Evolutionary conservation across 2,329 filamentous ascomycete species (phyloP), one percentile per base, ranked within the genome.

Genomic region (Xylaria sp.): DNA sequence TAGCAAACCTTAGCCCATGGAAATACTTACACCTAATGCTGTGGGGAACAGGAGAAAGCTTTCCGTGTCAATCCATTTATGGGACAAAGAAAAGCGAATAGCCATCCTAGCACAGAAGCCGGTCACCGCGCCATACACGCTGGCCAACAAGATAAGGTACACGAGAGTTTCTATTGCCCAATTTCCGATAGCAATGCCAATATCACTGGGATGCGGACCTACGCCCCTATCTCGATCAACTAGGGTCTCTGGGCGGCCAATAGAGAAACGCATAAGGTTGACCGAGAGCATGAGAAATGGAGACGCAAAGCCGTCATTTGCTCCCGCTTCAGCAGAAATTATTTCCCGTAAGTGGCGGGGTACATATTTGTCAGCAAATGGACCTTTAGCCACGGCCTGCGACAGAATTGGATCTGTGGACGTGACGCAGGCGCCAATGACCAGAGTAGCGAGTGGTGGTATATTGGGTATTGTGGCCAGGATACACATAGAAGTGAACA

Each of bases 361-460:
- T 2, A 90, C 87, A 66, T 85, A 90, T 68, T 88, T 89, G 72
- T 90, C 88, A 0, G 88, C 83, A 71, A 91, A 90, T 0, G 87
- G 85, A 0, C 87, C 87, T 75, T 90, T 90, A 21, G 88, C 88
- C 18, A 90, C 83, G 29, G 87, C 86, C 72, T 90, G 87, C 0
- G 87, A 89, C 5, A 90, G 79, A n/a, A 90, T 82, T 0, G 88
- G 88, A 68, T 90, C 88, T 0, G 88, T 90, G 65, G 84, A 88
- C 2, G 88, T 89, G 12, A 90, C 87, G 60, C 86, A 89, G 0
- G 88, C 87, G 2, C 83, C 87, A 68, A 90, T 87, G 23, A 87
- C 87, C 48, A 90, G 78, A 1, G 86, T 83, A 2, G 85, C 81
- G 1, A 88, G 80, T 16, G 88, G 79, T 0, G 84, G 84, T 10